Base-by-base conservation (phyloP, 768 basidiomycete species). In the Suillus variegatus region DNA sequence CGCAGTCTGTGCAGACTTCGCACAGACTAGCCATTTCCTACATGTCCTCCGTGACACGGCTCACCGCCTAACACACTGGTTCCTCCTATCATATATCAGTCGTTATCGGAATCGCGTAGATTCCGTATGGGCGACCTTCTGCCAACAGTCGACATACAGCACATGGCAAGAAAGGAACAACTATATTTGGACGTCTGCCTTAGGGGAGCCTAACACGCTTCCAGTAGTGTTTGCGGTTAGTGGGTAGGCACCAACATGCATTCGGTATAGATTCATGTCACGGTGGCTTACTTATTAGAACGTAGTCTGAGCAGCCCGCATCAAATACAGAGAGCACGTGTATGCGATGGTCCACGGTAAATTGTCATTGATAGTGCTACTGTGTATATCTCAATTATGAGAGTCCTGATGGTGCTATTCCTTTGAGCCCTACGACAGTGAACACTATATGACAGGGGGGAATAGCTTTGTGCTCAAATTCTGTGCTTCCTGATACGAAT, bases 391-490 rank as follows among this genome's bases (percentile, higher is more conserved):
- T 52, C 36, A 36, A 28, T 28, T 52, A 54, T 20, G 18, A 54
- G 28, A 28, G 54, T 35, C 28, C 36, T 10, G 36, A 36, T 9
- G 36, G 36, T 4, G 32, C 32, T 32, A 32, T 32, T 32, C 32
- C 36, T 28, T 28, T 2, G 28, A 28, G 3, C 28, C 0, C 28
- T 3, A 28, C 28, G 25, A 25, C 25, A 25, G 0, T 22, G n/a
- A 20, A 57, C n/a, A 22, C 20, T 38, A 38, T 14, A 3, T 22
- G 14, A 68, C 36, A 67, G 36, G 8, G 36, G 73, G 69, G n/a
- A 74, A 38, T 20, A 74, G 49, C 22, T 60, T 2, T 4, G 72
- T 35, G 4, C 65, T 66, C 38, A 76, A 67, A 47, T 71, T 76
- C 5, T 61, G 51, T 36, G 73, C 73, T 28, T 74, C 35, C 32